Evolutionary conservation across 176 grass and related monocot species (phyloP).

Genomic region (Zea luxurians): DNA sequence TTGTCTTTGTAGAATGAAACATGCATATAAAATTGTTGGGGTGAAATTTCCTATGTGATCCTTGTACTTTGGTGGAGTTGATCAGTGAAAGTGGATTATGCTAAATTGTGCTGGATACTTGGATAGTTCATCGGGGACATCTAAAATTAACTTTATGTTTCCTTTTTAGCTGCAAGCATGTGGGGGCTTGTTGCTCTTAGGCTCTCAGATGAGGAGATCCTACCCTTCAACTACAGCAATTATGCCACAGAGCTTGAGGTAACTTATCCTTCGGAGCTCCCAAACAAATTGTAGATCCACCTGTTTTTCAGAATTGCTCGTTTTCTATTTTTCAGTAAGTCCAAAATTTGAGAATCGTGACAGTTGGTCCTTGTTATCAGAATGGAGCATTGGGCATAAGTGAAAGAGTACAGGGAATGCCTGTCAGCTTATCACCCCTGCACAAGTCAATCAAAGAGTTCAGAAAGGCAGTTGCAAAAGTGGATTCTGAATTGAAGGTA

Average conservation of each 20-base stretch:
- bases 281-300: conserved; percentile 2
- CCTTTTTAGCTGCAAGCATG: conserved; percentile 62
- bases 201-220: conserved; percentile 84
- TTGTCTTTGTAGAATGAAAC: not conserved
- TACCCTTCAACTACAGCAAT: conserved; percentile 81
- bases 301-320: conserved; percentile 17
- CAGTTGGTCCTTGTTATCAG: conserved; percentile 41
- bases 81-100: not conserved
- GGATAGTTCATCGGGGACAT: not conserved
- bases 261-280: conserved; percentile 23
- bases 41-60: not conserved
- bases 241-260: conserved; percentile 75
- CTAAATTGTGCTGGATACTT: not conserved
- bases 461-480: conserved; percentile 52
- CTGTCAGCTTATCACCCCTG: conserved; percentile 67
- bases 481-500: conserved; percentile 82
- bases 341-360: conserved; percentile 24
- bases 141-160: conserved; percentile 14
- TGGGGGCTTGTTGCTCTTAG: conserved; percentile 84
- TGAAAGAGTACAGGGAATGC: conserved; percentile 44
- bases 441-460: conserved; percentile 71
- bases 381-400: conserved; percentile 36
- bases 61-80: not conserved
- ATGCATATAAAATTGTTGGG: conserved; percentile 4
- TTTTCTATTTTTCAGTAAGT: conserved; percentile 14